Evolutionary conservation across 345 rosid species (phyloP).

Genomic region (Rhodamnia argentea): DNA sequence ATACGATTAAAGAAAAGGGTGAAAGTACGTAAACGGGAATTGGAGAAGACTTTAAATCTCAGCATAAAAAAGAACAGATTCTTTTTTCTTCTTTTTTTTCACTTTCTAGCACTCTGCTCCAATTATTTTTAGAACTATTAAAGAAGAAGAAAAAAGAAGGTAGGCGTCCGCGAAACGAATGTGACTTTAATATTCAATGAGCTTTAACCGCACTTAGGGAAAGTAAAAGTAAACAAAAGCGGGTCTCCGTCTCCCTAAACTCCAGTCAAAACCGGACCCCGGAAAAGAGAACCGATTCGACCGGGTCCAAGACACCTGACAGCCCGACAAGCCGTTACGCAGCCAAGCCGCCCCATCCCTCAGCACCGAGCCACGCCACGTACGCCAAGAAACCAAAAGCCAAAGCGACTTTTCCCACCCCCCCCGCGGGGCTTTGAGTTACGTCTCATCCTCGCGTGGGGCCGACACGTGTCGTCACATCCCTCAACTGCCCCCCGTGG

Average conservation of each 20-base stretch:
- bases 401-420: background rate
- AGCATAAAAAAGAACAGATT: background rate
- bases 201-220: background rate
- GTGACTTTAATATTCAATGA: background rate
- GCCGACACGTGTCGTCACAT: background rate
- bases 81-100: background rate
- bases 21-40: background rate
- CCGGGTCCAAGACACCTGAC: background rate
- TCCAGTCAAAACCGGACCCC: background rate
- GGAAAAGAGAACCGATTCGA: background rate
- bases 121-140: background rate
- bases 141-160: background rate
- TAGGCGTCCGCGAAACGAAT: background rate
- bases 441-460: background rate
- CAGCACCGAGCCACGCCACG: background rate
- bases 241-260: background rate
- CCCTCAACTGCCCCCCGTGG: background rate
- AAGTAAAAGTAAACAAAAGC: background rate
- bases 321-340: slow-evolving; percentile 2
- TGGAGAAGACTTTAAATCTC: background rate
- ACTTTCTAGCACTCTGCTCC: background rate
- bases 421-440: background rate
- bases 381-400: background rate
- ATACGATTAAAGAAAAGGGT: background rate
- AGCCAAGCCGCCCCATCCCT: background rate